Evolutionary conservation across 495 filamentous ascomycete genomes (phyloP).

Genomic region (Neurospora sp.): DNA sequence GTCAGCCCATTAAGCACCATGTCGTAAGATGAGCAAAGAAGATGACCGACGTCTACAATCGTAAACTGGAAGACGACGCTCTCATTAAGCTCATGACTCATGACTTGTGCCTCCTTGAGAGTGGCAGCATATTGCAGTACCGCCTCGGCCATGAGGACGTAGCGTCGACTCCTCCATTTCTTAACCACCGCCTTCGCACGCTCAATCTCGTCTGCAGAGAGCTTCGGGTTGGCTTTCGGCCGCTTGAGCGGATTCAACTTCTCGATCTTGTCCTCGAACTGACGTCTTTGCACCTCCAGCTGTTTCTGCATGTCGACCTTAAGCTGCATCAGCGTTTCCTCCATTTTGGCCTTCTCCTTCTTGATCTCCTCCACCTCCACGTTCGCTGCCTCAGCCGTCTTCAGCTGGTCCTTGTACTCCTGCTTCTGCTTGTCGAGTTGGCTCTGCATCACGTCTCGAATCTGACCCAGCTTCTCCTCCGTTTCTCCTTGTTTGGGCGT

Average conservation of each 20-base stretch:
- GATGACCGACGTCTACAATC: conserved; percentile 79
- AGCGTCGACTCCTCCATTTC: conserved; percentile 78
- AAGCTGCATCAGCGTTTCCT: conserved; percentile 63
- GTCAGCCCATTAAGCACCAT: conserved; percentile 88
- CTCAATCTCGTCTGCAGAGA: conserved; percentile 59
- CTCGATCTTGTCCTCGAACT: conserved; percentile 56
- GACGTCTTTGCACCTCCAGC: conserved; percentile 61
- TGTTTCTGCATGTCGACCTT: conserved; percentile 84
- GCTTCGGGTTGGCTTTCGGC: conserved; percentile 46
- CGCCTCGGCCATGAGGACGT: conserved; percentile 90
- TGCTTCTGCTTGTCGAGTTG: conserved; percentile 82
- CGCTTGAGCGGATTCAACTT: conserved; percentile 38
- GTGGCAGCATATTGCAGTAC: conserved; percentile 77
- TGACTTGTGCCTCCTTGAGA: conserved; percentile 92
- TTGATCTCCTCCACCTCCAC: conserved; percentile 77
- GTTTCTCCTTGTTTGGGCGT: conserved; percentile 72
- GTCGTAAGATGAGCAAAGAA: conserved; percentile 87
- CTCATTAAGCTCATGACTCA: conserved; percentile 96
- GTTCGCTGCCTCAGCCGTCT: conserved; percentile 64
- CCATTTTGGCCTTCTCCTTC: conserved; percentile 79
- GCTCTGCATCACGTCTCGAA: conserved; percentile 77
- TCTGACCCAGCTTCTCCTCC: conserved; percentile 61
- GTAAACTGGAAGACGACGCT: conserved; percentile 92
- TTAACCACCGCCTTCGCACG: conserved; percentile 54
- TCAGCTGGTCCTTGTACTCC: conserved; percentile 72